Base-by-base conservation (phyloP, 1,139 yeast genomes). In the Lodderomyces metapsilosis region DNA sequence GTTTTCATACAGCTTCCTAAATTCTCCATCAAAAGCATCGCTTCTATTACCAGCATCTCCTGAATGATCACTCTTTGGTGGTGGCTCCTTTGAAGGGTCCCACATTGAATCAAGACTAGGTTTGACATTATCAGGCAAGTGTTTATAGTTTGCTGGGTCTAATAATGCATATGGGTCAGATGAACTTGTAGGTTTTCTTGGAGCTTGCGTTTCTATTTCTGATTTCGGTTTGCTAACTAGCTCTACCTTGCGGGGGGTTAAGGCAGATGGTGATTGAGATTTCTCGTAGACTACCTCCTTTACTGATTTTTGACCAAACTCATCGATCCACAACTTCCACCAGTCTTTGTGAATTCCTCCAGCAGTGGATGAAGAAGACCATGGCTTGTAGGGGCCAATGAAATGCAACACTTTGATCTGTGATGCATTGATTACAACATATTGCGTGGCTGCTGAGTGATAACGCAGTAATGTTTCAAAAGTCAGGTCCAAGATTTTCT, bases 321-420 rank as follows among this genome's bases (percentile, higher is more conserved):
- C 59, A 16, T 57, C 58, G 37, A 57, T 51, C 75, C 76, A 73
- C 18, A 59, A 54, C n/a, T 53, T 51, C 80, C 80, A 74, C 78
- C 80, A 75, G 38, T 58, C 61, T 31, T 52, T 55, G 45, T 63
- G 68, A 25, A 52, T 47, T 5, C 57, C 59, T 8, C 49, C 33
- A n/a, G 41, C 41, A 10, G 54, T 49, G 3, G 58, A 47, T 32
- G 46, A 47, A 41, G 51, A 51, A 31, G 59, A 59, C 98, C 98
- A 92, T 1, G 98, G 98, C 61, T 92, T 91, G 32, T 58, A 52
- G 1, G 78, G 66, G 1, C 98, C 98, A 50, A 89, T 87, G 55
- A 83, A 92, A 62, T 92, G 98, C 17, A 87, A 69, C 30, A 85
- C 66, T 44, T 78, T 77, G 38, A 88, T 76, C 42, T 61, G 64